Evolutionary conservation across 495 filamentous ascomycete species (phyloP).

Genomic region (Thermochaetoides thermophila): DNA sequence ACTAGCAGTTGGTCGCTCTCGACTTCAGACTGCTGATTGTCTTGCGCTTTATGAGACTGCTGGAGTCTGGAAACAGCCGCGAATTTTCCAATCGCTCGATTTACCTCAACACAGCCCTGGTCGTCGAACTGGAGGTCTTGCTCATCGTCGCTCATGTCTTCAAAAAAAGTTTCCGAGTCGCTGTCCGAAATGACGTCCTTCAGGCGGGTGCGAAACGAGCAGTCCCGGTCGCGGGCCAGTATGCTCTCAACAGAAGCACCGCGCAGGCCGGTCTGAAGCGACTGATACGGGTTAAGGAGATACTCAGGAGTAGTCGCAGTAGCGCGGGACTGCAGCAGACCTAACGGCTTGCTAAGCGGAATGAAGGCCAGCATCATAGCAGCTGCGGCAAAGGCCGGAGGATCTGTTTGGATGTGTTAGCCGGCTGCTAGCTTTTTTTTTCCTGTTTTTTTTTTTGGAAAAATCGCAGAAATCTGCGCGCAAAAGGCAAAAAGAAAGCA

Average conservation of each 20-base stretch:
- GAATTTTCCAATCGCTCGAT: conserved; percentile 2
- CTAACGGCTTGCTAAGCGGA: conserved; percentile 1
- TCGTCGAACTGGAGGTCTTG: conserved; percentile 9
- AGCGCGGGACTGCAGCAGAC: neutral
- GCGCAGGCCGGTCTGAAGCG: too few species aligned
- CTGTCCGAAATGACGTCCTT: conserved; percentile 1
- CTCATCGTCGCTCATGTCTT: neutral
- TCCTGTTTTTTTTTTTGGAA: conserved; percentile 1
- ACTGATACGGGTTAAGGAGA: too few species aligned
- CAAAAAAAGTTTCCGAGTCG: neutral
- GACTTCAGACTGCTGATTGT: neutral
- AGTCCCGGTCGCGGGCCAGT: conserved; percentile 1
- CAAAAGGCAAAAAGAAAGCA: too few species aligned
- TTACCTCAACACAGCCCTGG: conserved; percentile 9
- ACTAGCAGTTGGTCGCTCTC: neutral
- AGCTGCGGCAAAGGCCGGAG: conserved; percentile 1
- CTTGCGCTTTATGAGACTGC: neutral
- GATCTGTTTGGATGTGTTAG: too few species aligned
- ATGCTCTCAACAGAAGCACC: neutral
- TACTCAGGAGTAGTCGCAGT: too few species aligned
- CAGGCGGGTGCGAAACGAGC: conserved; percentile 10
- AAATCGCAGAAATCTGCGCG: too few species aligned
- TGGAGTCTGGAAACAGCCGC: neutral
- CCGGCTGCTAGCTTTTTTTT: conserved; percentile 1
- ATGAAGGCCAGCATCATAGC: conserved; percentile 2